Percentiles rank a stretch among this genome's conserved stretches.
Evolutionary conservation across 1,284 basidiomycete species (phyloP).

Genomic region (Pisolithus thermaeus): DNA sequence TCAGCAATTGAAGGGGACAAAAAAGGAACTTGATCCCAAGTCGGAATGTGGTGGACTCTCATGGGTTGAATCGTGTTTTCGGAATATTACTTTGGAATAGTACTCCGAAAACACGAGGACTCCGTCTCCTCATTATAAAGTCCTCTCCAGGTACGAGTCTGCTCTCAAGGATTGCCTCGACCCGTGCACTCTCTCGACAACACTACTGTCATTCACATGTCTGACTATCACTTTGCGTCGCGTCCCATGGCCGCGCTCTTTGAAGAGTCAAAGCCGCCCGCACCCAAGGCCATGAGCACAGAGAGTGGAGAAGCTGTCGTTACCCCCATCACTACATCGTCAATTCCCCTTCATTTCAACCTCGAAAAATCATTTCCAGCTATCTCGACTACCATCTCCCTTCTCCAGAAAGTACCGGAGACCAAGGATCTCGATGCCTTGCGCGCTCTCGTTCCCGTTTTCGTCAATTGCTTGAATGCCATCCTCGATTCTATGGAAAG

Average conservation of each 20-base stretch:
- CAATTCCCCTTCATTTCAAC: conserved; percentile 16
- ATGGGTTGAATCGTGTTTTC: not conserved
- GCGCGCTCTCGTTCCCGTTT: conserved; percentile 22
- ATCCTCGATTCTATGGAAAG: conserved; percentile 24
- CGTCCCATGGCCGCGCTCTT: too few relatives aligned
- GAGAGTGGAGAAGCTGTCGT: conserved; percentile 11
- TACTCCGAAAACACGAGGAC: too few relatives aligned
- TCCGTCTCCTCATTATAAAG: too few relatives aligned
- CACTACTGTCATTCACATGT: too few relatives aligned
- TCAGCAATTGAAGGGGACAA: too few relatives aligned
- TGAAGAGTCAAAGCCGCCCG: too few relatives aligned
- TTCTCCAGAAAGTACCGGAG: conserved; percentile 18
- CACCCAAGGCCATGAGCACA: conserved; percentile 11
- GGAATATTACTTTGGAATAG: too few relatives aligned
- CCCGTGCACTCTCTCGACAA: too few relatives aligned
- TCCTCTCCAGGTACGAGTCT: too few relatives aligned
- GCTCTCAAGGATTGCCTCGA: too few relatives aligned
- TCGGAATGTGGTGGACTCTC: not conserved
- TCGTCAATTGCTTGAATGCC: conserved; percentile 19
- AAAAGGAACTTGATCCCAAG: not conserved
- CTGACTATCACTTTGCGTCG: too few relatives aligned
- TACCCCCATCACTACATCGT: conserved; percentile 6
- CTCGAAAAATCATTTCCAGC: conserved; percentile 29
- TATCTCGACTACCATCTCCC: conserved; percentile 20
- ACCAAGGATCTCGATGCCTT: conserved; percentile 23